Evolutionary conservation across 257 asterid species (phyloP).

Genomic region (Scutellaria barbata): DNA sequence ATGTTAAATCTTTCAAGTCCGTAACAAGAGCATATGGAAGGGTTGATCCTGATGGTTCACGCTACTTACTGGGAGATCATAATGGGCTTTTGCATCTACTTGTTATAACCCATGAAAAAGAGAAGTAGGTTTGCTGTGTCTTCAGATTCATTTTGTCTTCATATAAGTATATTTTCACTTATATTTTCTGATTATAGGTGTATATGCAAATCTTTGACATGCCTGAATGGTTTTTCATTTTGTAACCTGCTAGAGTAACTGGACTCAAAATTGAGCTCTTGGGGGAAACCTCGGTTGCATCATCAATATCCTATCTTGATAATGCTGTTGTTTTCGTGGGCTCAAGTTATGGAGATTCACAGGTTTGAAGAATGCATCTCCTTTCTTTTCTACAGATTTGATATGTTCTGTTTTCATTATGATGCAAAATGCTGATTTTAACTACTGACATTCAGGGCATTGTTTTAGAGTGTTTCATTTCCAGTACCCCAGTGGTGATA

Average conservation of each 20-base stretch:
- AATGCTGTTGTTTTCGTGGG: slow-evolving; percentile 87
- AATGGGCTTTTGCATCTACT: slow-evolving; percentile 81
- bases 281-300: slow-evolving; percentile 91
- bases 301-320: slow-evolving; percentile 89
- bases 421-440: not conserved
- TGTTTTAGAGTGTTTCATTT: not conserved
- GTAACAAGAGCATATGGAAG: slow-evolving; percentile 86
- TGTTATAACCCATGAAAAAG: slow-evolving; percentile 89
- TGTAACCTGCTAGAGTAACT: slow-evolving; percentile 59
- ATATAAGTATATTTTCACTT: slow-evolving; percentile 12
- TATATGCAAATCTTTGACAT: slow-evolving; percentile 27
- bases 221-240: slow-evolving; percentile 24
- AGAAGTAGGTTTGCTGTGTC: slow-evolving; percentile 59
- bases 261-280: slow-evolving; percentile 89
- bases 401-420: not conserved
- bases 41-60: slow-evolving; percentile 93
- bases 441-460: slow-evolving; percentile 8
- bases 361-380: slow-evolving; percentile 47
- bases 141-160: slow-evolving; percentile 18
- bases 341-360: slow-evolving; percentile 95
- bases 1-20: slow-evolving; percentile 53
- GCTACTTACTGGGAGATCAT: slow-evolving; percentile 90
- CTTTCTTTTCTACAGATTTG: not conserved
- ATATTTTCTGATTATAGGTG: slow-evolving; percentile 3
- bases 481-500: not conserved